Evolutionary conservation across 441 rosid species (phyloP).

Genomic region (Macaranga tanarius): DNA sequence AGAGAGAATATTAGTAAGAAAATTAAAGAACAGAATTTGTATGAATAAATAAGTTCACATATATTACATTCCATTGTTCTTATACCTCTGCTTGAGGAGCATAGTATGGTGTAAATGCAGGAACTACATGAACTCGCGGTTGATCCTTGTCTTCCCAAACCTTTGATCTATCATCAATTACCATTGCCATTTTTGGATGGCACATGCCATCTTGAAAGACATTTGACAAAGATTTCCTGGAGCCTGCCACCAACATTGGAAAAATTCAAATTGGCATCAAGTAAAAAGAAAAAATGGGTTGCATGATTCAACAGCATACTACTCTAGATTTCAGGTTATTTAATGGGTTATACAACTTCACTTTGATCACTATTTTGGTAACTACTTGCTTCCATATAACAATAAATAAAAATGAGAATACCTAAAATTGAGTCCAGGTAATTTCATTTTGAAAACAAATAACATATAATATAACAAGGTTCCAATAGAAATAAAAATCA

Average conservation of each 20-base stretch:
- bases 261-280: slow-evolving; percentile 4
- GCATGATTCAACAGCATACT: background rate
- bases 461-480: slow-evolving; percentile 13
- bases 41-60: slow-evolving; percentile 14
- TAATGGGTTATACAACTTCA: background rate
- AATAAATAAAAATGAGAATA: background rate
- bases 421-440: background rate
- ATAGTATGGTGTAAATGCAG: slow-evolving; percentile 85
- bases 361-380: background rate
- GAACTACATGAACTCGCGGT: slow-evolving; percentile 97
- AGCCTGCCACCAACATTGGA: slow-evolving; percentile 48
- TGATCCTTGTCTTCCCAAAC: slow-evolving; percentile 99
- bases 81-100: slow-evolving; percentile 98
- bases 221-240: slow-evolving; percentile 75
- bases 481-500: slow-evolving; percentile 10
- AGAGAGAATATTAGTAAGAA: slow-evolving; percentile 2
- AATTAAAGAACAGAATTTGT: slow-evolving; percentile 5
- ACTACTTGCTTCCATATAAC: background rate
- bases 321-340: background rate
- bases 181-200: slow-evolving; percentile 99
- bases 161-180: slow-evolving; percentile 94
- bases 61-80: slow-evolving; percentile 1
- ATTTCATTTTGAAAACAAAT: slow-evolving; percentile 6
- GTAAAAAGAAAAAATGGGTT: background rate
- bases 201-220: slow-evolving; percentile 86